Conservation (phyloP, 805 yeast species). For the Candida ponderosae region DNA sequence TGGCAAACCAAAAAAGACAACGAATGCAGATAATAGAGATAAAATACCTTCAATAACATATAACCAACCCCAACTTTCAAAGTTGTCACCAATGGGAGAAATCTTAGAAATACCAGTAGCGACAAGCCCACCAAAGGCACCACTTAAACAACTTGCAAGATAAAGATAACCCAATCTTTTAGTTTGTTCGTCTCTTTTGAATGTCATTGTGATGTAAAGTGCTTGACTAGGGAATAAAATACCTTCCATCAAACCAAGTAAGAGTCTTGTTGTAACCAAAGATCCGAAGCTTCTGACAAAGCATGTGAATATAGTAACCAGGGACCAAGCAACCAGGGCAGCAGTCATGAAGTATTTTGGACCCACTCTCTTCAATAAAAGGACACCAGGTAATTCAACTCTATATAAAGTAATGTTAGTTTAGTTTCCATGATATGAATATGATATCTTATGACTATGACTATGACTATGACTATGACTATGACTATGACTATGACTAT, state of each 20-base stretch:
- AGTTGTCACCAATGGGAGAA: constrained; percentile 17
- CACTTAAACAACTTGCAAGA: constrained; percentile 33
- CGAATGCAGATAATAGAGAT: constrained; percentile 19
- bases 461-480: too few relatives aligned
- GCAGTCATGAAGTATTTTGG: constrained; percentile 13
- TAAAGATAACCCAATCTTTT: constrained; percentile 31
- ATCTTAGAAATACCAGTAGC: constrained; percentile 27
- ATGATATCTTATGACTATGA: constrained; percentile 20
- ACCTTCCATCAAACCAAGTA: constrained; percentile 37
- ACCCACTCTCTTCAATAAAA: constrained; percentile 2
- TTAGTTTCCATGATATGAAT: too few relatives aligned
- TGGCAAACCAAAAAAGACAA: constrained; percentile 24
- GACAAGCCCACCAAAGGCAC: constrained; percentile 38
- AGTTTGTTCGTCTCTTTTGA: constrained; percentile 28
- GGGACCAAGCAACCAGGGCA: constrained; percentile 21
- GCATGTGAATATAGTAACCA: constrained; percentile 25
- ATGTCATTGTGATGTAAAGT: constrained; percentile 27
- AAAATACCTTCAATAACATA: constrained; percentile 32
- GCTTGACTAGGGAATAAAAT: constrained; percentile 32
- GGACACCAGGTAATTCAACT: constrained; percentile 4
- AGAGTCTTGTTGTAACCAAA: constrained; percentile 29
- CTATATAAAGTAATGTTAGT: too few relatives aligned
- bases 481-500: too few relatives aligned
- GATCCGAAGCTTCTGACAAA: constrained; percentile 25
- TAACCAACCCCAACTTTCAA: constrained; percentile 31